Evolutionary conservation across 352 stramenopile genomes (phyloP), one percentile per base, ranked within the genome.

Genomic region (Pythium aquatile): DNA sequence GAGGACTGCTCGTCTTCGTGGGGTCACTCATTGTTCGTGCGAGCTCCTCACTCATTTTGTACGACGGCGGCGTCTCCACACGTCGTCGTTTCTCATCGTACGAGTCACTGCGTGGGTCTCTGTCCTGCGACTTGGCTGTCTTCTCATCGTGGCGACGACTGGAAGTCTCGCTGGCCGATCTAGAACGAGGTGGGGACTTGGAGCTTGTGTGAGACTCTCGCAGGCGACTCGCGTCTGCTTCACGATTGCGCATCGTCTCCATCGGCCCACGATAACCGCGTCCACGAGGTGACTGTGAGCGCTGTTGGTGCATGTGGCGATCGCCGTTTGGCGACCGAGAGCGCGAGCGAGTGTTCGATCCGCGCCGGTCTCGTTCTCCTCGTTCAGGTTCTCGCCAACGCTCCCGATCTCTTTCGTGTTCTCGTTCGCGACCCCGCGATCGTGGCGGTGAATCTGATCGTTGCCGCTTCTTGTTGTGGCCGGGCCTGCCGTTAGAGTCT

Each of bases 31-130:
- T 61, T 20, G 39, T 61, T 5, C 29, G 20, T 5, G 55, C 37
- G 7, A 63, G 29, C 11, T 56, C 17, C 4, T 56, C 57, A 7
- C 42, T 24, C 28, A 47, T 32, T 3, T 6, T 30, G 20, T 63
- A 63, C 9, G 70, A 69, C 1, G 68, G 59, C 55, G 77, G 42
- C 0, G 35, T 24, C 3, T 53, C 55, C 33, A 17, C 33, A 13
- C n/a, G 46, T 33, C 48, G 20, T 33, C 33, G 33, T 14, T 63
- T 47, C 5, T 57, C 33, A 7, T 51, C 44, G 44, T 51, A 51
- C 20, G 29, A 33, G 26, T 30, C 2, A 39, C 48, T 33, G 26
- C 48, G 26, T 26, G 13, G 48, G 48, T 37, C 48, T 37, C 0
- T 4, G 8, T 53, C 26, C 20, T 33, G 20, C 10, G 11, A 17